phyloP scores from a whole-genome alignment of 805 yeast species.

The Suhomyces prunicola region DNA sequence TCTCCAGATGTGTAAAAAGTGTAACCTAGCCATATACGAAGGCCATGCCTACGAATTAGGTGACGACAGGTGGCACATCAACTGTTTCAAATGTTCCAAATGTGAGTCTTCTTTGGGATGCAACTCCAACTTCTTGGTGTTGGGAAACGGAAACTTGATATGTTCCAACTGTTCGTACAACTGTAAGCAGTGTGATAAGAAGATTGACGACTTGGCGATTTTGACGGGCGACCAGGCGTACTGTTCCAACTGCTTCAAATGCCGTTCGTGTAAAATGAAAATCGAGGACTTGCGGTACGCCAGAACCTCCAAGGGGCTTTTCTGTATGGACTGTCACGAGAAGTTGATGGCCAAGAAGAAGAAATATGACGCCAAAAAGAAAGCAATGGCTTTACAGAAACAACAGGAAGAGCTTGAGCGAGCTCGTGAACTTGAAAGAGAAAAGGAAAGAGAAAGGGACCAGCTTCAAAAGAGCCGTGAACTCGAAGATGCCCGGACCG shows the following conservation, averaged over 20 bases:
- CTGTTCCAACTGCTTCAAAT: constrained; percentile 84
- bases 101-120: constrained; percentile 79
- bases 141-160: constrained; percentile 89
- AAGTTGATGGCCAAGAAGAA: constrained; percentile 72
- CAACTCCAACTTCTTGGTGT: constrained; percentile 82
- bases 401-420: constrained; percentile 19
- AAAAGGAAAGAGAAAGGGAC: constrained; percentile 2
- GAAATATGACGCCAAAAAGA: constrained; percentile 51
- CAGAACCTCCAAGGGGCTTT: constrained; percentile 86
- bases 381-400: constrained; percentile 27
- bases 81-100: constrained; percentile 86
- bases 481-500: constrained; percentile 5
- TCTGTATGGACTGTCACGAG: constrained; percentile 92
- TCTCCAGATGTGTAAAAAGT: constrained; percentile 38
- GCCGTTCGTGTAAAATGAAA: constrained; percentile 80
- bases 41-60: constrained; percentile 96
- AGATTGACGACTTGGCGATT: constrained; percentile 90
- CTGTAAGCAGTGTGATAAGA: constrained; percentile 79
- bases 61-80: constrained; percentile 92
- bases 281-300: constrained; percentile 91
- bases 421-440: constrained; percentile 6
- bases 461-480: constrained; percentile 3
- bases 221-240: constrained; percentile 94
- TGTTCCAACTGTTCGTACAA: constrained; percentile 91
- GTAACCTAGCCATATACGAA: constrained; percentile 57